A percentile compares a stretch with the other conserved stretches of the same genome.
Conservation (phyloP, 345 rosid species). For the Hypericum perforatum region DNA sequence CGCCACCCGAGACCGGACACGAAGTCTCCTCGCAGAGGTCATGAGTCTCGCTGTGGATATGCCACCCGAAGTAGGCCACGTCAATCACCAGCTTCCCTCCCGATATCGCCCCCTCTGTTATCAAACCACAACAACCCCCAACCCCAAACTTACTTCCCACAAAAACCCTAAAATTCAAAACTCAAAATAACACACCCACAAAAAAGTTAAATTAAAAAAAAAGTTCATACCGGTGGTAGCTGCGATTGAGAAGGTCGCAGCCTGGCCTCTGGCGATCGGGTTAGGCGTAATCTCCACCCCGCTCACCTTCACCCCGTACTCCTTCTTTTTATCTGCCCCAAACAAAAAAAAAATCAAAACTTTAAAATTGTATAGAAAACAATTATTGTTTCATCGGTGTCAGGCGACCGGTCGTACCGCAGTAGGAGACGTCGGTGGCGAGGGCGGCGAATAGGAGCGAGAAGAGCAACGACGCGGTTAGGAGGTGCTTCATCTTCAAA, state of each 20-base stretch:
- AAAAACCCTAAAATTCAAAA: background rate
- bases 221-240: constrained; percentile 38
- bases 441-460: constrained; percentile 26
- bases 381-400: background rate
- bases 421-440: constrained; percentile 51
- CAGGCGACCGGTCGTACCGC: constrained; percentile 33
- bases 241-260: constrained; percentile 59
- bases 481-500: constrained; percentile 7
- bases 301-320: constrained; percentile 46
- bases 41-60: constrained; percentile 68
- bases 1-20: constrained; percentile 68
- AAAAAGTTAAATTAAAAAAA: background rate
- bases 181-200: background rate
- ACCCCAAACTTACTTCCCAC: constrained; percentile 26
- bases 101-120: constrained; percentile 34
- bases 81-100: constrained; percentile 72
- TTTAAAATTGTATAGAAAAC: background rate
- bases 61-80: constrained; percentile 83
- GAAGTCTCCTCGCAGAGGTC: constrained; percentile 72
- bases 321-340: constrained; percentile 42
- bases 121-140: background rate
- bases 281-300: constrained; percentile 60
- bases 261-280: constrained; percentile 45
- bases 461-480: constrained; percentile 4
- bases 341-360: constrained; percentile 3